phyloP scores from a whole-genome alignment of 176 grass and related monocot genomes.

The Oryza meridionalis region DNA sequence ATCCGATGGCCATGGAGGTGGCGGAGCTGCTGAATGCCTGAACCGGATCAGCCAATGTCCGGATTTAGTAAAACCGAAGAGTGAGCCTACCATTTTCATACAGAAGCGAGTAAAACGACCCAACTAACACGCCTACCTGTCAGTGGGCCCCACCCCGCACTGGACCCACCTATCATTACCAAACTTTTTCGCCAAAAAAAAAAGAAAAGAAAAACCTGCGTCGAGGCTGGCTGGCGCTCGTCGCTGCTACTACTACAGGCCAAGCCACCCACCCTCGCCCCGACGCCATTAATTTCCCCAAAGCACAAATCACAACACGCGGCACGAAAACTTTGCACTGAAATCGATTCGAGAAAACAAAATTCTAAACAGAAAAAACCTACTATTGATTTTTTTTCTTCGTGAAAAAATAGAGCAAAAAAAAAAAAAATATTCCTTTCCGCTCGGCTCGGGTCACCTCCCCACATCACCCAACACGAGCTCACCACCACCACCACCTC shows the following conservation, averaged over 20 bases:
- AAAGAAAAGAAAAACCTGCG: neutral
- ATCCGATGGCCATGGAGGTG: neutral
- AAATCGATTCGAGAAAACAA: neutral
- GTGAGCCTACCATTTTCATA: slow-evolving; percentile 12
- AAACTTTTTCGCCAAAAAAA: neutral
- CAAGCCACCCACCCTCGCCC: slow-evolving; percentile 29
- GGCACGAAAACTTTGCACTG: neutral
- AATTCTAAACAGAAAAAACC: neutral
- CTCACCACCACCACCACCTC: slow-evolving; percentile 32
- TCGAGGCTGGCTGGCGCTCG: slow-evolving; percentile 4
- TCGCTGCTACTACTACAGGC: slow-evolving; percentile 14
- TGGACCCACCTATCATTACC: slow-evolving; percentile 6
- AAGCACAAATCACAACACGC: slow-evolving; percentile 23
- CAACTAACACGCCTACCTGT: neutral
- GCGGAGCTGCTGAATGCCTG: neutral
- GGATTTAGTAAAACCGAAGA: slow-evolving; percentile 14
- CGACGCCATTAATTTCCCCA: slow-evolving; percentile 38
- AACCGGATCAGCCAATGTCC: neutral
- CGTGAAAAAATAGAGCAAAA: neutral
- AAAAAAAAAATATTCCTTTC: slow-evolving; percentile 42
- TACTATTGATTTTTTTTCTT: neutral
- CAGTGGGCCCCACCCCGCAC: neutral
- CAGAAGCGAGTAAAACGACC: neutral
- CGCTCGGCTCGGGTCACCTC: slow-evolving; percentile 12
- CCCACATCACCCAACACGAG: slow-evolving; percentile 17